A percentile compares a stretch with the other conserved stretches of the same genome.
Conservation (phyloP, 2,329 filamentous ascomycete species). For the Fusarium agapanthi region DNA sequence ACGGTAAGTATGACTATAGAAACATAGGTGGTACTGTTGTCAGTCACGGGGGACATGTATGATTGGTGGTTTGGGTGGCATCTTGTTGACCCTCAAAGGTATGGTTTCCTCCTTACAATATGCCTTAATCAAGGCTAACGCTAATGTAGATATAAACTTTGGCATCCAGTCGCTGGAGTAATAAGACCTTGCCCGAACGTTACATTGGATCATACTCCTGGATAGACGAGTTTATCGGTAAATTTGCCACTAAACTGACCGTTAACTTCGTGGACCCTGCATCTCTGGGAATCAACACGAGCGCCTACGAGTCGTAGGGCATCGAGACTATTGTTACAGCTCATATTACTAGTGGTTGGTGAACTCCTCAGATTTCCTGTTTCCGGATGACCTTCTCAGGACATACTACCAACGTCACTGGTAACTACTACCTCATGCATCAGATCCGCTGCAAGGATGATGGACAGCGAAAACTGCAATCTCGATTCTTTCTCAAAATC, state of each 20-base stretch:
- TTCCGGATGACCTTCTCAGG: background rate
- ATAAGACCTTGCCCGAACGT: background rate
- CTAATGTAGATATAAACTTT: background rate
- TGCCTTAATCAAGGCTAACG: background rate
- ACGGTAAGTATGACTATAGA: background rate
- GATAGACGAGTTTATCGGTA: background rate
- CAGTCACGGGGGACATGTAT: background rate
- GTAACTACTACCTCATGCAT: background rate
- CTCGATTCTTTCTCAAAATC: background rate
- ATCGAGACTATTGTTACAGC: background rate
- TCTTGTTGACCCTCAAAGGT: background rate
- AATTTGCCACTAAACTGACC: background rate
- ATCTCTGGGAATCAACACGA: background rate
- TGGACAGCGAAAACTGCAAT: background rate
- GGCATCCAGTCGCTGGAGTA: background rate
- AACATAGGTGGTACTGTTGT: rapidly evolving
- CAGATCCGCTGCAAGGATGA: background rate
- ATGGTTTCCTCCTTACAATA: background rate
- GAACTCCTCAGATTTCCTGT: rapidly evolving
- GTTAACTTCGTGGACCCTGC: background rate
- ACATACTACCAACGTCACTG: background rate
- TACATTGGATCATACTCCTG: background rate
- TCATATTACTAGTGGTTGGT: background rate
- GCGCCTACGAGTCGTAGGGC: background rate
- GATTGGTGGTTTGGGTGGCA: background rate